These are phyloP conservation scores for Mycena amicta DNA, from an alignment of 768 basidiomycete genomes.

Conservation along the genomic window DNA sequence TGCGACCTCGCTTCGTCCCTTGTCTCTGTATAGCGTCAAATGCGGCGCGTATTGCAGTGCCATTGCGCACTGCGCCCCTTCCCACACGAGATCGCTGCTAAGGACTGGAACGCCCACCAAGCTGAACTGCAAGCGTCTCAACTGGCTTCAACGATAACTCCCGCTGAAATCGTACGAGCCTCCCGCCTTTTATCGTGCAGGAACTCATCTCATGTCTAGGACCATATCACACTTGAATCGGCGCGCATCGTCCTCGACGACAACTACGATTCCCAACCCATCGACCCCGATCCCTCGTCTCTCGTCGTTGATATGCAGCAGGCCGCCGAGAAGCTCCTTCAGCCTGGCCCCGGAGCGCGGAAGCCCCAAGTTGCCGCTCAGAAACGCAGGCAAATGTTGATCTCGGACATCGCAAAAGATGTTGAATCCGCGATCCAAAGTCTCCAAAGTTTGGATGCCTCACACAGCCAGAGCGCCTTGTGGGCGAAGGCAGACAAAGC, in stretches of 20 bases:
- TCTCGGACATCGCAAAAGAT: background rate
- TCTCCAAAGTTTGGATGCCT: background rate
- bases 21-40: too few relatives aligned
- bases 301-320: slow-evolving; percentile 1
- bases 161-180: background rate
- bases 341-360: background rate
- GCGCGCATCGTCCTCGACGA: slow-evolving; percentile 2
- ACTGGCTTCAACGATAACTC: background rate
- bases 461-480: background rate
- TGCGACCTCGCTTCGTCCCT: too few relatives aligned
- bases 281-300: background rate
- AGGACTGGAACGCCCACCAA: background rate
- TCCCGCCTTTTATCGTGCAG: background rate
- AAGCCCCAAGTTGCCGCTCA: background rate
- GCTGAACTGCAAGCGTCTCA: background rate
- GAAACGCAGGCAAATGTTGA: background rate
- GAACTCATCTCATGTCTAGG: background rate
- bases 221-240: background rate
- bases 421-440: background rate
- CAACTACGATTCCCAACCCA: background rate
- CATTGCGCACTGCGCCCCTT: background rate
- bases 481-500: background rate
- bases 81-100: background rate
- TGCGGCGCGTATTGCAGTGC: too few relatives aligned
- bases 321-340: background rate